Evolutionary conservation across 495 filamentous ascomycete species (phyloP), one percentile per base, ranked within the genome.

Genomic region (Poronia punctata): DNA sequence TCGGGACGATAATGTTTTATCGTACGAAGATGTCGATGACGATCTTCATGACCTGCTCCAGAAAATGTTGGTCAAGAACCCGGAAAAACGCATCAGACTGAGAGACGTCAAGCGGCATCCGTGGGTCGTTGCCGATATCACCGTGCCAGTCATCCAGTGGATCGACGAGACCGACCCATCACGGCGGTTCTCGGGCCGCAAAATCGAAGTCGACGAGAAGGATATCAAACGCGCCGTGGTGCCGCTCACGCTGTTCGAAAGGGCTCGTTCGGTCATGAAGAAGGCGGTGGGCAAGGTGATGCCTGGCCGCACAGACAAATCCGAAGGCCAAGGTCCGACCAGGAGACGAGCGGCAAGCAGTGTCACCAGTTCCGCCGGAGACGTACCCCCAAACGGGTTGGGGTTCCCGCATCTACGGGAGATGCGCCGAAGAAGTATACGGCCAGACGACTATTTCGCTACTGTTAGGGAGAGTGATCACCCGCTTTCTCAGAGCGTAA

Each of bases 61-160:
- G 31, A 78, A 83, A 35, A 75, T 99, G 57, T 72, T 99, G 35
- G 81, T 75, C 45, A 97, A 96, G 65, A 83, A 97, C 54, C 92
- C 90, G 0, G 68, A 81, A 22, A 80, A 87, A 59, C 76, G 92
- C 32, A 95, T 99, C 47, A 82, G 82, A 2, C 65, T 99, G 34
- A 83, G 82, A 46, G 90, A 96, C 52, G 90, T 96, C 50, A 97
- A 97, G 57, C 85, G 83, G 40, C 92, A 99, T 53, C 82, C 84
- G n/a, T 99, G 92, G 88, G 82, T 95, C 23, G 70, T 89, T n/a
- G 61, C 79, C 31, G 90, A 82, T 29, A 75, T 99, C 31, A 64
- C 74, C 21, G 82, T 95, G 48, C 42, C 42, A 32, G 76, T 82
- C 29, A 65, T 75, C 16, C 65, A 68, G 3, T 99, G 92, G 92